Evolutionary conservation across 2,329 filamentous ascomycete genomes (phyloP), one percentile per base, ranked within the genome.

Genomic region (Pyricularia sp.): DNA sequence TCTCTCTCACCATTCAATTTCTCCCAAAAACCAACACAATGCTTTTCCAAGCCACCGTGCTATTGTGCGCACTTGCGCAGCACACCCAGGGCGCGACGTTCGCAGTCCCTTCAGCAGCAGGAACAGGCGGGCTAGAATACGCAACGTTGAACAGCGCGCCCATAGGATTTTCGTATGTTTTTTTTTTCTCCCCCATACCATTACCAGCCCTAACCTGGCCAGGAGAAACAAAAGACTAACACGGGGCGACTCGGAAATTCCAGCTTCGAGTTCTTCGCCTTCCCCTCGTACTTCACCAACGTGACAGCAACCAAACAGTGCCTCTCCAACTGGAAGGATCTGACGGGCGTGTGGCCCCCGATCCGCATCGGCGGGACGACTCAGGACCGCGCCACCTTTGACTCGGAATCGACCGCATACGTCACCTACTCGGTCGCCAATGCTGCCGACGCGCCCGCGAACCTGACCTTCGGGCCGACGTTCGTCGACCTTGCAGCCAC

Each of bases 321-420:
- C 66, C 73, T 85, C 6, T 70, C 78, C 28, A 84, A 84, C 68
- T 77, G 82, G 68, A 77, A 78, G 66, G 73, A 77, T 13, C 66
- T 84, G 62, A 80, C 77, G 0, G 82, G 82, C 1, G 74, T 73
- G 12, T 82, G 78, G 78, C 81, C 82, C 8, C 82, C 81, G 0
- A 77, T 84, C 60, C 75, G 82, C 63, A 83, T 85, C 64, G 83
- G 83, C n/a, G 82, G 82, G 2, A 85, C 82, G 0, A 84, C 82
- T 0, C 81, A 84, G 75, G 82, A 84, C 68, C 78, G 82, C 4
- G 82, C 82, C 1, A 77, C 73, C 2, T 84, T 80, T 67, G 78
- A 84, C 70, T 68, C 81, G 1, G 70, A 72, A 1, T 78, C 75
- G 0, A 73, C 73, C 1, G 76, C 75, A 2, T 78, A 79, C 9